Conservation (phyloP, 2,329 filamentous ascomycete species). For the Fusarium globosum region DNA sequence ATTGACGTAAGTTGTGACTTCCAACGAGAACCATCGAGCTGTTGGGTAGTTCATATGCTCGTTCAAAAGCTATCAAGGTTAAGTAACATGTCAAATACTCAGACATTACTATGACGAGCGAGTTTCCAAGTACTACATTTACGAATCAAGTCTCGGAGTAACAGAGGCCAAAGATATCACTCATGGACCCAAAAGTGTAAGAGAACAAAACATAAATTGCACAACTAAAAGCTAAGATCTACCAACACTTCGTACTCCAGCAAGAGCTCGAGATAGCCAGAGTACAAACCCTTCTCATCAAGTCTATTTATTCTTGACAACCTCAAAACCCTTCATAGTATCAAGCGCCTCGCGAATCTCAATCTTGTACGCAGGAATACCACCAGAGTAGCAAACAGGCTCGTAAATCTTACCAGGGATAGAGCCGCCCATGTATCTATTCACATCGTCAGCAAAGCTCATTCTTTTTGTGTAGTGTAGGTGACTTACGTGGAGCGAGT, state of each 20-base stretch:
- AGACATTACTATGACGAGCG: neutral
- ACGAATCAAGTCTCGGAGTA: neutral
- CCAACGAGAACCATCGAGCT: fast-evolving
- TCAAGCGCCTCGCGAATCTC: constrained; percentile 40
- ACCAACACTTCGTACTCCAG: neutral
- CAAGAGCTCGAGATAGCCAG: neutral
- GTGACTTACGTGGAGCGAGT: constrained; percentile 44
- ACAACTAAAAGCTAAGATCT: neutral
- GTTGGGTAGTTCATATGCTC: neutral
- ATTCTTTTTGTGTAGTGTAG: fast-evolving
- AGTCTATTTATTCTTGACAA: constrained; percentile 26
- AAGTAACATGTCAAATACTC: neutral
- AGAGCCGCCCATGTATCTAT: constrained; percentile 67
- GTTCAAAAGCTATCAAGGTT: neutral
- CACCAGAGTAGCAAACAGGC: constrained; percentile 60
- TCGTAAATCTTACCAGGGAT: constrained; percentile 65
- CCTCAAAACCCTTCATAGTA: constrained; percentile 32
- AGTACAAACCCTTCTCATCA: neutral
- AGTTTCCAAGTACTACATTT: fast-evolving
- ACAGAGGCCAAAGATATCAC: no score
- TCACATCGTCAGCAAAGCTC: constrained; percentile 20
- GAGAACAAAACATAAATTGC: neutral
- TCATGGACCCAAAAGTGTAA: neutral
- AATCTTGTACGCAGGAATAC: constrained; percentile 51
- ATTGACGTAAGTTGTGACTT: fast-evolving